Evolutionary conservation across 768 basidiomycete genomes (phyloP), one percentile per base, ranked within the genome.

Genomic region (Suillus placidus): DNA sequence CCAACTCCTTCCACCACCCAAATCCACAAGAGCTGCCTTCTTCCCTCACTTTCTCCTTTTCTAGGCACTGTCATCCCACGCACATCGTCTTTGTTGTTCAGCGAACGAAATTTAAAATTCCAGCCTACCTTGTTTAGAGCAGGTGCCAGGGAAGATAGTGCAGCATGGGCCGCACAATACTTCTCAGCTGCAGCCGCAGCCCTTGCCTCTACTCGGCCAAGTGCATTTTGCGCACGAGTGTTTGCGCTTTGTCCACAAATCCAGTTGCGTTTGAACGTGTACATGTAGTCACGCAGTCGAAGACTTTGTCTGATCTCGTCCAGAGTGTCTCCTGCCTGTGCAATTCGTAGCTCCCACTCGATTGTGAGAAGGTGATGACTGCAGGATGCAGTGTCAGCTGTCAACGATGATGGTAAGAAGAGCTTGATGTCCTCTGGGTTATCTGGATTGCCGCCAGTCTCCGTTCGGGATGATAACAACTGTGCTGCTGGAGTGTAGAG

Each of bases 261-360:
- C 18, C 52, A 55, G 54, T 66, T 66, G 18, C 66, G 60, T 38
- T 72, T 72, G 62, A 67, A 66, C 6, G 40, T 30, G 47, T 67
- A 64, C n/a, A 70, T 32, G 45, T 67, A 58, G 10, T 57, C 7
- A 18, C 61, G 52, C 2, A 71, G 60, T 8, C 56, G 55, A 16
- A 72, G 64, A 30, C 34, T 32, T n/a, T 63, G 54, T 23, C 68
- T 64, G 5, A 55, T 34, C 18, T 55, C 34, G 4, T 55, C 32
- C 7, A 72, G 62, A 0, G 70, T 37, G 20, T 69, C 66, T 10
- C 26, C 26, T 26, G 26, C 26, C 26, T 26, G 26, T 26, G 26
- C 26, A 2, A 26, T 26, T 26, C 26, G 64, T 10, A 71, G 61
- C 26, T 52, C 37, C 55, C 51, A 56, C 35, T 68, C 54, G 9